Conservation (phyloP, 2,329 filamentous ascomycete genomes). For the Aspergillus fumigatus region DNA sequence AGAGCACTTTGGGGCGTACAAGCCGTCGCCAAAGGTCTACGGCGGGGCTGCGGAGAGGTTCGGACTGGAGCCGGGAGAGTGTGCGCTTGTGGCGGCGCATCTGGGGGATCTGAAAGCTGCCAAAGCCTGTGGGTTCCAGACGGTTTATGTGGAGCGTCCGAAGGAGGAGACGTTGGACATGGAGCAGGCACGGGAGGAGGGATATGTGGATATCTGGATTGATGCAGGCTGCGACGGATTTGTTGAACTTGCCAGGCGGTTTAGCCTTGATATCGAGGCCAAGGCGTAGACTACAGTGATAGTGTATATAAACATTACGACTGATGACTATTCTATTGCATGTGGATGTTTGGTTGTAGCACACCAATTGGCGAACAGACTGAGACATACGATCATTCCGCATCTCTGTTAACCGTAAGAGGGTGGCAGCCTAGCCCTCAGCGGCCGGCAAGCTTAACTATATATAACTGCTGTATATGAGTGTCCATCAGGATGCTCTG, state of each 20-base stretch:
- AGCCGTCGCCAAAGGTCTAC: conserved; percentile 66
- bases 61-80: conserved; percentile 54
- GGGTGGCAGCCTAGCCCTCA: neutral
- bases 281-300: neutral
- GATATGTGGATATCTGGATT: conserved; percentile 64
- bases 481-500: too few species aligned
- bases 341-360: neutral
- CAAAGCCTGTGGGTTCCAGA: conserved; percentile 59
- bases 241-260: conserved; percentile 47
- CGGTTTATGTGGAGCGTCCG: conserved; percentile 68
- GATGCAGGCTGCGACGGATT: conserved; percentile 48
- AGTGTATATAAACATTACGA: too few species aligned
- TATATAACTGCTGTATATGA: too few species aligned
- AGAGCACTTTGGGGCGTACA: conserved; percentile 70
- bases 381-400: too few species aligned
- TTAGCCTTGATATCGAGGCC: conserved; percentile 32
- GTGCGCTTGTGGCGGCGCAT: conserved; percentile 75
- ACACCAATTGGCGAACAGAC: too few species aligned
- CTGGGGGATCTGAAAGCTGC: conserved; percentile 65
- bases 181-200: conserved; percentile 49
- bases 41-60: conserved; percentile 60
- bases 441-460: neutral
- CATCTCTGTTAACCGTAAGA: neutral
- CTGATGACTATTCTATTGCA: neutral
- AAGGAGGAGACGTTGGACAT: conserved; percentile 61